phyloP scores from a whole-genome alignment of 805 yeast genomes.

The Blastobotrys peoriensis region DNA sequence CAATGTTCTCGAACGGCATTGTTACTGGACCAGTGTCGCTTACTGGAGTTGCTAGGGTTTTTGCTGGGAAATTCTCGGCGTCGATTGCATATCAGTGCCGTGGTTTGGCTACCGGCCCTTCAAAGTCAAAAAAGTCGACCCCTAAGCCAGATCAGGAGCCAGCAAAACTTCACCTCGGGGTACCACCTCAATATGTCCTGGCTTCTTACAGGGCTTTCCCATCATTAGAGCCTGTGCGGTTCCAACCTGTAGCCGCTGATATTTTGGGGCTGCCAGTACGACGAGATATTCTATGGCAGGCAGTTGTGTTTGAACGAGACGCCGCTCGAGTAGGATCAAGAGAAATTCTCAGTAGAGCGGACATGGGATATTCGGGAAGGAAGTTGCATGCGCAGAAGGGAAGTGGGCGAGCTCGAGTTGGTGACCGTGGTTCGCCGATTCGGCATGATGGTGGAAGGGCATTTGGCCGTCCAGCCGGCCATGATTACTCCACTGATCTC shows the following conservation, averaged over 20 bases:
- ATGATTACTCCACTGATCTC: slow-evolving; percentile 74
- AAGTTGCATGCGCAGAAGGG: slow-evolving; percentile 90
- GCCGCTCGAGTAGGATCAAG: slow-evolving; percentile 83
- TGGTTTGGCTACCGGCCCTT: no score
- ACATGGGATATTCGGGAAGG: slow-evolving; percentile 75
- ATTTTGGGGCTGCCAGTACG: slow-evolving; percentile 71
- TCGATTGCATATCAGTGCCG: no score
- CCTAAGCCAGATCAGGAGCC: no score
- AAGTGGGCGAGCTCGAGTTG: slow-evolving; percentile 89
- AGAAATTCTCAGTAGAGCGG: slow-evolving; percentile 79
- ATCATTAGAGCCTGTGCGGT: slow-evolving; percentile 74
- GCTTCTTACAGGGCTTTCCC: slow-evolving; percentile 82
- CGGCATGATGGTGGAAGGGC: slow-evolving; percentile 88
- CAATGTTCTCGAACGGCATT: no score
- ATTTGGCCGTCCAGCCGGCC: slow-evolving; percentile 83
- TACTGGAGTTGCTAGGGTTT: no score
- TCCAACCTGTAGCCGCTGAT: slow-evolving; percentile 69
- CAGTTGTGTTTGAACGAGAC: slow-evolving; percentile 89
- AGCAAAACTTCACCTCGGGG: background rate
- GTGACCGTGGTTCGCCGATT: slow-evolving; percentile 92
- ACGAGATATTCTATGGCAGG: slow-evolving; percentile 90
- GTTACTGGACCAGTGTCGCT: no score
- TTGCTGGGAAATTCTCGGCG: no score
- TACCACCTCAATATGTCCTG: slow-evolving; percentile 47
- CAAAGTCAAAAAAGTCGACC: no score